Conservation (phyloP, 2,329 filamentous ascomycete genomes). For the Sarocladium strictum region DNA sequence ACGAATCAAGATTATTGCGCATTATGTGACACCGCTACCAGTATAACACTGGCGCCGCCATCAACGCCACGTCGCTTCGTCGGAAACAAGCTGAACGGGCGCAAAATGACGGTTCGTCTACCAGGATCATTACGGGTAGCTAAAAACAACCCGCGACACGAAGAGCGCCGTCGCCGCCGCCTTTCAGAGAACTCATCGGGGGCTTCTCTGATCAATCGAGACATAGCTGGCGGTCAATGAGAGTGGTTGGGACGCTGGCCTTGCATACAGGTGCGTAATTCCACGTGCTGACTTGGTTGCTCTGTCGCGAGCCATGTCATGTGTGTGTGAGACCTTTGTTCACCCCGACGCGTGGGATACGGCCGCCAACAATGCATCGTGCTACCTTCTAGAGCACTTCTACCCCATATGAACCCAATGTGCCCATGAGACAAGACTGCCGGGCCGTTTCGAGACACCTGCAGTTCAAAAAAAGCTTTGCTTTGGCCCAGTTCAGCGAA, state of each 20-base stretch:
- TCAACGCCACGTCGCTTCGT: neutral
- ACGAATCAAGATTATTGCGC: neutral
- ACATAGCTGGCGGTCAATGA: too few relatives aligned
- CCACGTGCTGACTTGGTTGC: neutral
- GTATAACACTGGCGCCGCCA: neutral
- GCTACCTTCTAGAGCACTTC: constrained; percentile 5
- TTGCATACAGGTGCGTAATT: neutral
- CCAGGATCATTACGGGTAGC: neutral
- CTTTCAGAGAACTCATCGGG: neutral
- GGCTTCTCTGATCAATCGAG: neutral
- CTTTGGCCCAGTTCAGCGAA: too few relatives aligned
- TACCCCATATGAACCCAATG: neutral
- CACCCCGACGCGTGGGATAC: neutral
- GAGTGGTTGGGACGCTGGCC: too few relatives aligned
- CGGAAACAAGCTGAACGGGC: neutral
- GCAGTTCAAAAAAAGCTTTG: neutral
- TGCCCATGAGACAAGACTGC: neutral
- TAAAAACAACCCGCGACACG: neutral
- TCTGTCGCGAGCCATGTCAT: neutral
- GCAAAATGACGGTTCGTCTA: neutral
- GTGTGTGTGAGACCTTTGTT: neutral
- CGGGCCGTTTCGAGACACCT: neutral
- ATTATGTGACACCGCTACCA: neutral
- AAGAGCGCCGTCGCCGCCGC: too few relatives aligned
- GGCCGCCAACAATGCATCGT: neutral